Percentiles rank a stretch among this genome's conserved stretches.
Conservation (phyloP, 1,139 yeast genomes). For the Pichia sp. region DNA sequence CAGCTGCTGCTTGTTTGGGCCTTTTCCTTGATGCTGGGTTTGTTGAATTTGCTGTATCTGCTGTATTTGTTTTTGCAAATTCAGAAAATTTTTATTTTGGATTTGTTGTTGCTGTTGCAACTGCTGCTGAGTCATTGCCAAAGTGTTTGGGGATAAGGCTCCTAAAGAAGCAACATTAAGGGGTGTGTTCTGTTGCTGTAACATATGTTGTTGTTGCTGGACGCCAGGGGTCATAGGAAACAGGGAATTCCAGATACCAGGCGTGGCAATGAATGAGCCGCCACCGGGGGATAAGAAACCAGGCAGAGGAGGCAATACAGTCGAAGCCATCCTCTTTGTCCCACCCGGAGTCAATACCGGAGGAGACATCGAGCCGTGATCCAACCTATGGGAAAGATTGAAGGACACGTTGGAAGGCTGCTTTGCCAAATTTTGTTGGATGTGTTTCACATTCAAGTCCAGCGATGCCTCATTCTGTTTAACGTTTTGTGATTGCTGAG, state of each 20-base stretch:
- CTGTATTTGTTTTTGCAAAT: conserved; percentile 10
- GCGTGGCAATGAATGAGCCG: conserved; percentile 45
- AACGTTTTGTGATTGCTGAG: neutral
- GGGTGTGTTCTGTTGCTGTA: conserved; percentile 1
- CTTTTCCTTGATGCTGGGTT: neutral
- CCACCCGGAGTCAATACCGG: conserved; percentile 56
- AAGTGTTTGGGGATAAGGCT: conserved; percentile 11
- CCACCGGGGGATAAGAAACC: conserved; percentile 36
- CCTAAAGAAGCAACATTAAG: conserved; percentile 1
- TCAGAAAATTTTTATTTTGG: conserved; percentile 7
- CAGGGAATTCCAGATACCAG: conserved; percentile 45
- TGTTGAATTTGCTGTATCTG: conserved; percentile 6
- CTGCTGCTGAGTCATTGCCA: conserved; percentile 10
- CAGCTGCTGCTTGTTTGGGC: neutral
- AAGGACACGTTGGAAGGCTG: neutral
- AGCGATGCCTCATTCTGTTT: neutral
- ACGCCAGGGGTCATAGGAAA: conserved; percentile 35
- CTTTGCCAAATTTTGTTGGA: neutral
- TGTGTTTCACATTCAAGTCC: neutral
- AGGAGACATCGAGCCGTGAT: conserved; percentile 35
- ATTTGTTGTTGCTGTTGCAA: conserved; percentile 20
- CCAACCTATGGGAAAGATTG: conserved; percentile 3
- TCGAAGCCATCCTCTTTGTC: conserved; percentile 33
- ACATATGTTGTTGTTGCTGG: conserved; percentile 7
- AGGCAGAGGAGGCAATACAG: conserved; percentile 44